Percentiles rank a stretch among this genome's conserved stretches.
These are phyloP conservation scores for Candida pseudofarinosa DNA, from an alignment of 805 yeast species.

Conservation along the genomic window DNA sequence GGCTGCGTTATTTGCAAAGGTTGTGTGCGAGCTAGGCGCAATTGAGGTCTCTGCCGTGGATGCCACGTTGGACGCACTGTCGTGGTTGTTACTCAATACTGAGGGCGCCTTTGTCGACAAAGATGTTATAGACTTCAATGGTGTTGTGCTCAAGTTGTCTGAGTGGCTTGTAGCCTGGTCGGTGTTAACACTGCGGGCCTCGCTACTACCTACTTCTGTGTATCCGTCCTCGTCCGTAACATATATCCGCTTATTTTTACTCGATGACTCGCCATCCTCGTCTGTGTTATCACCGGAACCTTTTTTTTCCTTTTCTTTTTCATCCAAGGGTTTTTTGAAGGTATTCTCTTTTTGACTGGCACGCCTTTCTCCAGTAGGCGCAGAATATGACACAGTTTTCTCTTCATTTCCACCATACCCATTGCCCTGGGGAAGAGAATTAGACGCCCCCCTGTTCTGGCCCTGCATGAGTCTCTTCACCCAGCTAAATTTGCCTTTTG, in stretches of 20 bases:
- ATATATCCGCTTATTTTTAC: not conserved
- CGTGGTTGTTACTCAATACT: conserved; percentile 29
- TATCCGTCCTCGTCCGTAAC: conserved; percentile 2
- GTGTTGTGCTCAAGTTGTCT: conserved; percentile 46
- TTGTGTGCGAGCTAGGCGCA: conserved; percentile 35
- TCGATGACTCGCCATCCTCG: not conserved
- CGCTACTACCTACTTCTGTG: conserved; percentile 7
- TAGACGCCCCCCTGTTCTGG: conserved; percentile 15
- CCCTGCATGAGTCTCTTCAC: conserved; percentile 39
- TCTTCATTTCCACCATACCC: not conserved
- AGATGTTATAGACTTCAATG: conserved; percentile 44
- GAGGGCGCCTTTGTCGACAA: conserved; percentile 38
- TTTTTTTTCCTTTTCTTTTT: not conserved
- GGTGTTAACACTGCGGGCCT: conserved; percentile 7
- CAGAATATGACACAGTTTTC: not conserved
- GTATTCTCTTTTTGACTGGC: not conserved
- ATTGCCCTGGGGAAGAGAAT: not conserved
- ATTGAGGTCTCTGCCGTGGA: conserved; percentile 51
- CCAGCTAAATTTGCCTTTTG: conserved; percentile 35
- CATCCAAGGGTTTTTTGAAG: not conserved
- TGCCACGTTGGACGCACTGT: conserved; percentile 30
- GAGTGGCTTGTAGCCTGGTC: conserved; percentile 18
- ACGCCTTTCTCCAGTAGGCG: not conserved
- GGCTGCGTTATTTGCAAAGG: not conserved
- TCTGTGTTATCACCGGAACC: not conserved